Conservation (phyloP, 2,329 filamentous ascomycete genomes). For the Aureobasidium mangrovei region DNA sequence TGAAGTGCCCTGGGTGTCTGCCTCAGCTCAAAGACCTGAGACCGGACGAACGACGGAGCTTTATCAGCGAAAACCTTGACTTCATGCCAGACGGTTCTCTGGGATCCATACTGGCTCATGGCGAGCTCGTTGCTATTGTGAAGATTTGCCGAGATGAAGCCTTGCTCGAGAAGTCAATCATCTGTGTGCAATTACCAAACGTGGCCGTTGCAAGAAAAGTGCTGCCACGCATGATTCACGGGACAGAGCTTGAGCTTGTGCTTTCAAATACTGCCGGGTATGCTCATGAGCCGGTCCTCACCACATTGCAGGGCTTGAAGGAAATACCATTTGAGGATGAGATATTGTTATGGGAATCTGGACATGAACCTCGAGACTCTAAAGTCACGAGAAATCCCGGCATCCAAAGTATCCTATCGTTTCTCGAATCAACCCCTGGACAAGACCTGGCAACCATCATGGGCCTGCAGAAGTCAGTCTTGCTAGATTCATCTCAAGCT, state of each 20-base stretch:
- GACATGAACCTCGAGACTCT: conserved; percentile 22
- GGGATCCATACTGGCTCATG: not conserved
- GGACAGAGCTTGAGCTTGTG: not conserved
- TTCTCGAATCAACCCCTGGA: not conserved
- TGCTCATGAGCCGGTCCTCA: conserved; percentile 1
- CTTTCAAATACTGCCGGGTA: not conserved
- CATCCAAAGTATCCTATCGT: not conserved
- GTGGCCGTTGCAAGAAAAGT: not conserved
- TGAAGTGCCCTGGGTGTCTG: not conserved
- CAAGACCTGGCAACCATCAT: conserved; percentile 24
- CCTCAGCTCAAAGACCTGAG: conserved; percentile 1
- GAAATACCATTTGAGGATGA: conserved; percentile 15
- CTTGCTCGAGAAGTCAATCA: not conserved
- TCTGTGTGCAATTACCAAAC: not conserved
- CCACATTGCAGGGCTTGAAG: conserved; percentile 12
- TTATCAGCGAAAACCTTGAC: not conserved
- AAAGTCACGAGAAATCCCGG: not conserved
- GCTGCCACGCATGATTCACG: not conserved
- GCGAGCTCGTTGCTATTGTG: not conserved
- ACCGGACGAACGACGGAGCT: not conserved
- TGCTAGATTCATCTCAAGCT: conserved; percentile 45
- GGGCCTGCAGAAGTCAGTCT: conserved; percentile 29
- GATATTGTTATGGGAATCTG: conserved; percentile 18
- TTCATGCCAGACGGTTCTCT: conserved; percentile 1
- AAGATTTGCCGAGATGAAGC: conserved; percentile 4